These are phyloP conservation scores for Fraxinus cuspidata DNA, from an alignment of 257 asterid species.

Conservation along the genomic window DNA sequence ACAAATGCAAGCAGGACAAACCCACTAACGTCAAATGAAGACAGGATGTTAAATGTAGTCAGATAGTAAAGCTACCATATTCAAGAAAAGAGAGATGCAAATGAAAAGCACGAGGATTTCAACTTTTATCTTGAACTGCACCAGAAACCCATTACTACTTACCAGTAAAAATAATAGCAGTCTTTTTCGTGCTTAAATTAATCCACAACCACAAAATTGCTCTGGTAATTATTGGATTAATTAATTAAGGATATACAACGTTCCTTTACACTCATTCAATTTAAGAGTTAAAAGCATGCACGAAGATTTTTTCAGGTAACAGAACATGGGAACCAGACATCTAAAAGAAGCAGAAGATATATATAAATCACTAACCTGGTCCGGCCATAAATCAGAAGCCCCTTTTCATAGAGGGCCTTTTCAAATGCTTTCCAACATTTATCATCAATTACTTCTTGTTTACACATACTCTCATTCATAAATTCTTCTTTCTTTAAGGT, in stretches of 20 bases:
- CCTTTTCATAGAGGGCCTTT: constrained; percentile 85
- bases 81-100: not conserved
- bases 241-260: not conserved
- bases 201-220: not conserved
- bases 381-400: constrained; percentile 79
- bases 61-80: not conserved
- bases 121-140: not conserved
- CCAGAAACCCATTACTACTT: not conserved
- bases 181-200: not conserved
- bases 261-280: not conserved
- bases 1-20: constrained; percentile 1
- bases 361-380: constrained; percentile 63
- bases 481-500: constrained; percentile 52
- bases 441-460: constrained; percentile 48
- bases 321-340: constrained; percentile 15
- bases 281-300: constrained; percentile 16
- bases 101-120: not conserved
- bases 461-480: constrained; percentile 49
- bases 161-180: not conserved
- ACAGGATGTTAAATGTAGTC: not conserved
- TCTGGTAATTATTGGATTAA: not conserved
- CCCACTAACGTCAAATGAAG: not conserved
- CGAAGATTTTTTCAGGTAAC: not conserved
- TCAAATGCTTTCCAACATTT: constrained; percentile 83
- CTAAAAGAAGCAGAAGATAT: constrained; percentile 20